These are phyloP conservation scores for Clavispora fructus DNA, from an alignment of 805 yeast species.

Conservation along the genomic window DNA sequence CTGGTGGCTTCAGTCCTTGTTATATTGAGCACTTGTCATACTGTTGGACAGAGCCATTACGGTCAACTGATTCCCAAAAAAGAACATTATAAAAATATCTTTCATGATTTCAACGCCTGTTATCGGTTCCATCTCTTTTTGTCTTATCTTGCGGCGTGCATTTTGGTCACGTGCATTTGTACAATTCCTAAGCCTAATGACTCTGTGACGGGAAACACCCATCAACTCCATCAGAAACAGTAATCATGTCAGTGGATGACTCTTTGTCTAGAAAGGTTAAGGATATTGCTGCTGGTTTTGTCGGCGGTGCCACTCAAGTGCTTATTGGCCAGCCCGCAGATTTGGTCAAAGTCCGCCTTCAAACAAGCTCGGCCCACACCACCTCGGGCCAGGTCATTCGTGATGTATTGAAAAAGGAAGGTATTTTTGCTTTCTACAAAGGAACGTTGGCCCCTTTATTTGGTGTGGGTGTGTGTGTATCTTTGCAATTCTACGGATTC, in stretches of 20 bases:
- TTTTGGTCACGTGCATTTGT: slow-evolving; percentile 17
- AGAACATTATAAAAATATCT: no score
- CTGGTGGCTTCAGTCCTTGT: no score
- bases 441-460: slow-evolving; percentile 41
- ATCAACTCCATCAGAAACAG: background rate
- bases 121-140: background rate
- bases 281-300: slow-evolving; percentile 40
- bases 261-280: slow-evolving; percentile 34
- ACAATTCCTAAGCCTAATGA: slow-evolving; percentile 1
- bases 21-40: no score
- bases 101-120: no score
- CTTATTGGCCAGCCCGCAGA: slow-evolving; percentile 45
- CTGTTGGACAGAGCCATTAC: no score
- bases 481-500: slow-evolving; percentile 66
- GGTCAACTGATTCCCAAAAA: no score
- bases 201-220: background rate
- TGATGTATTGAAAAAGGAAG: slow-evolving; percentile 37
- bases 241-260: slow-evolving; percentile 24
- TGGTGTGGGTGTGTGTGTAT: slow-evolving; percentile 54
- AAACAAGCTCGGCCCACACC: slow-evolving; percentile 27
- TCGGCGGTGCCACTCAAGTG: slow-evolving; percentile 45
- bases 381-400: slow-evolving; percentile 30
- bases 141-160: background rate
- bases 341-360: slow-evolving; percentile 38
- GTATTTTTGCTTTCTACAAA: slow-evolving; percentile 39